Evolutionary conservation across 495 filamentous ascomycete genomes (phyloP), one percentile per base, ranked within the genome.

Genomic region (Penicillium riverlandense): DNA sequence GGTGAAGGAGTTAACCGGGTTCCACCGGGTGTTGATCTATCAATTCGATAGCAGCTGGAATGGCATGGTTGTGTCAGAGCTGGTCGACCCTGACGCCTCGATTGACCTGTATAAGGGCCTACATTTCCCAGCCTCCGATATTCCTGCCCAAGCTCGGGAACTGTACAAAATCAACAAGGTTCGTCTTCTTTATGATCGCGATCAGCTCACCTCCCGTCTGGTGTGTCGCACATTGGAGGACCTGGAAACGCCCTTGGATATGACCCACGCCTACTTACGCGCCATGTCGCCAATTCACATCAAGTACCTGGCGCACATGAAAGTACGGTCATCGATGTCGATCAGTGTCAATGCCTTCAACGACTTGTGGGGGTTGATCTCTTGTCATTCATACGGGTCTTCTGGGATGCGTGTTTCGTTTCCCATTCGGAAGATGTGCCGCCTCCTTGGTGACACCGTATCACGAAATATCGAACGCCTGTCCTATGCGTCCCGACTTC

Each of bases 21-120:
- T 96, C 52, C 89, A 95, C 53, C 85, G 90, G 2, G 85, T 95
- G 8, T 85, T 96, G 84, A 76, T 97, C 11, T 96, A 95, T 61
- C 89, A 94, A 54, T 97, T 96, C 49, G 90, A 97, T 58, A 71
- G 78, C 35, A 59, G 70, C 2, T 91, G 82, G 70, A 95, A 95
- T 58, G 90, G 89, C 0, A 78, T 79, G 36, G 89, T 95, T 2
- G 90, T 96, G 31, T 85, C 88, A 0, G 91, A 96, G 56, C 61
- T 96, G 10, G 83, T 95, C 14, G 87, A 97, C 55, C 81, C 84
- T 4, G 62, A 76, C 28, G 77, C 78, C n/a, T 89, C 88, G 0
- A 85, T 84, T 43, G 88, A 95, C 59, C 72, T 95, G 0, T 96
- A 88, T 67, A 88, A 91, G 55, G 90, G 88, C 7, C 72, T 96